These are phyloP conservation scores for Paraphaeosphaeria sporulosa DNA, from an alignment of 2,329 filamentous ascomycete species.

Conservation along the genomic window DNA sequence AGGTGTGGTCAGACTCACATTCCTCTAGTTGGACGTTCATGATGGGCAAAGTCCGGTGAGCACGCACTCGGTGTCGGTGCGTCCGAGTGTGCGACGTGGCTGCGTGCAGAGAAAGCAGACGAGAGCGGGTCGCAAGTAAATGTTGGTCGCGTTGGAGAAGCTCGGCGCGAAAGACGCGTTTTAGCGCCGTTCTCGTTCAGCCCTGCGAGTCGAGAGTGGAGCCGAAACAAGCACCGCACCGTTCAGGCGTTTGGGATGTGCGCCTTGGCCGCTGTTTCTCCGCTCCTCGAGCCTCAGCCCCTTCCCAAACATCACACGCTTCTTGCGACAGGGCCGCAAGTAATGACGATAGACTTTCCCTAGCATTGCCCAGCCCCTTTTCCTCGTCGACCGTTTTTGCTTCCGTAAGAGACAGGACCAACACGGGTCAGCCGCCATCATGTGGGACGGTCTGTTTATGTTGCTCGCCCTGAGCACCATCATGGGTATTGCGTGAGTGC, in stretches of 20 bases:
- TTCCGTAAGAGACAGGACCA: constrained; percentile 9
- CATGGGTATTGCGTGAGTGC: constrained; percentile 69
- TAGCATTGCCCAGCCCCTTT: constrained; percentile 21
- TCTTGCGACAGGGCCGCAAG: constrained; percentile 17
- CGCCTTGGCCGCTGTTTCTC: not conserved
- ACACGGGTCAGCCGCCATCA: constrained; percentile 34
- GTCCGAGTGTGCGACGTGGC: constrained; percentile 11
- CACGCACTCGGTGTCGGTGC: too few relatives aligned
- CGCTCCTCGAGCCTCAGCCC: not conserved
- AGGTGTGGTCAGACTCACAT: constrained; percentile 33
- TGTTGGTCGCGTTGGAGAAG: constrained; percentile 13
- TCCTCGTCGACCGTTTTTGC: constrained; percentile 25
- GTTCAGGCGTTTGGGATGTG: constrained; percentile 3
- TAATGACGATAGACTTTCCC: constrained; percentile 8
- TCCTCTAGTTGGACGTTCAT: constrained; percentile 40
- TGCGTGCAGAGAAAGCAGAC: not conserved
- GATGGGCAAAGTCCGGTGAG: constrained; percentile 10
- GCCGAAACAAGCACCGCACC: constrained; percentile 17
- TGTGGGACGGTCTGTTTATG: constrained; percentile 71
- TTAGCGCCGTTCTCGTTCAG: constrained; percentile 27
- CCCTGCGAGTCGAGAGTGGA: constrained; percentile 22
- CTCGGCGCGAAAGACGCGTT: constrained; percentile 28
- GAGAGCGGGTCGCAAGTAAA: constrained; percentile 17
- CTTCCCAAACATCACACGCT: constrained; percentile 6
- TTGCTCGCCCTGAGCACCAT: constrained; percentile 70